Evolutionary conservation across 306 rosid genomes (phyloP).

Genomic region (Prunus campanulata): DNA sequence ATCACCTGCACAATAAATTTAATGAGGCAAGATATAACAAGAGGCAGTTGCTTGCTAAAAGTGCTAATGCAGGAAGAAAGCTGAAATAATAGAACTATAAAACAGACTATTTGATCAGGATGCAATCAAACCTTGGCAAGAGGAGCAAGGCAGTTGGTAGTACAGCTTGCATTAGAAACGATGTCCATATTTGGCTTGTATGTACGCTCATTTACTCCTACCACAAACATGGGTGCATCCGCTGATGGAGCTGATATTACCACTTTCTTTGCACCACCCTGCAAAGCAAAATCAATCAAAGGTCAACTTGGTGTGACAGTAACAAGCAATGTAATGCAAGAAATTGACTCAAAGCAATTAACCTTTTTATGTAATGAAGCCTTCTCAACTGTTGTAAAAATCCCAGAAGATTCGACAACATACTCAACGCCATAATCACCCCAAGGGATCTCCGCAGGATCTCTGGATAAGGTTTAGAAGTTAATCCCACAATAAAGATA

Average conservation of each 20-base stretch:
- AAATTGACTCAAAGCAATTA: background rate
- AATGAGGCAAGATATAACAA: background rate
- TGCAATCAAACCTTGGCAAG: conserved; percentile 79
- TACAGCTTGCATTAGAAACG: conserved; percentile 98
- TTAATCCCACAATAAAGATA: background rate
- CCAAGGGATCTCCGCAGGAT: conserved; percentile 95
- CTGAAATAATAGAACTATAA: background rate
- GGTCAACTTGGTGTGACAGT: conserved; percentile 4
- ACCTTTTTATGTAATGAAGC: conserved; percentile 87
- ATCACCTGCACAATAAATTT: conserved; percentile 56
- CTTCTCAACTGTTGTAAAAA: conserved; percentile 79
- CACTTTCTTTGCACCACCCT: conserved; percentile 97
- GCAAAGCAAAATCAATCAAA: conserved; percentile 30
- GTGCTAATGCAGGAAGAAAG: background rate
- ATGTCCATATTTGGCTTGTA: conserved; percentile 81
- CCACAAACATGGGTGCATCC: conserved; percentile 97
- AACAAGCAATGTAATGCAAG: conserved; percentile 1
- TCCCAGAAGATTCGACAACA: conserved; percentile 92
- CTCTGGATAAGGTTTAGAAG: conserved; percentile 43
- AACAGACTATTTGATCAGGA: background rate
- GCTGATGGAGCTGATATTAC: conserved; percentile 99
- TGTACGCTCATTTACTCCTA: conserved; percentile 85
- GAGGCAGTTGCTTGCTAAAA: conserved; percentile 4
- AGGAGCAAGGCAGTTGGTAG: conserved; percentile 98
- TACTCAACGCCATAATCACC: conserved; percentile 86